Conservation (phyloP, 805 yeast species). For the Teunomyces kruisii region DNA sequence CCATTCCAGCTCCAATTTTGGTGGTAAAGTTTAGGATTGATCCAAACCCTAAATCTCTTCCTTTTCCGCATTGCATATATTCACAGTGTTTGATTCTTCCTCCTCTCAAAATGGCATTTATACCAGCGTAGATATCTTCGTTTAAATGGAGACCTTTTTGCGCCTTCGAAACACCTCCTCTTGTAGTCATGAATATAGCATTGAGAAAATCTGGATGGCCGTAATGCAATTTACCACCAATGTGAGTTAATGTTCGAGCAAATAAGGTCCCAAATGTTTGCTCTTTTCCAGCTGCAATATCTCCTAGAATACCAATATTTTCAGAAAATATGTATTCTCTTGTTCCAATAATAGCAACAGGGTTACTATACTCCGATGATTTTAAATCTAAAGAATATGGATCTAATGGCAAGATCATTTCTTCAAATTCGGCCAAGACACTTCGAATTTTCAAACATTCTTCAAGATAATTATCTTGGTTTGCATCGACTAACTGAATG, state of each 20-base stretch:
- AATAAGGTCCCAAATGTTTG: slow-evolving; percentile 85
- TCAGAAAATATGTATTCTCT: slow-evolving; percentile 83
- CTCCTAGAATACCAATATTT: slow-evolving; percentile 78
- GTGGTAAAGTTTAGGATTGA: slow-evolving; percentile 80
- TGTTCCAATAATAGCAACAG: slow-evolving; percentile 83
- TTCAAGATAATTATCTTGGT: slow-evolving; percentile 79
- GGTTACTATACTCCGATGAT: slow-evolving; percentile 32
- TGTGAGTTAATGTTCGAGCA: slow-evolving; percentile 77
- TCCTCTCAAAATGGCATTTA: slow-evolving; percentile 74
- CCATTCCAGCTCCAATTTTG: slow-evolving; percentile 89
- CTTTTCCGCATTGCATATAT: slow-evolving; percentile 83
- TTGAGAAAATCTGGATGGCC: slow-evolving; percentile 87
- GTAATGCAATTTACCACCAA: slow-evolving; percentile 82
- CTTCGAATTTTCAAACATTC: slow-evolving; percentile 79
- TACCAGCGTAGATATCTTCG: slow-evolving; percentile 86
- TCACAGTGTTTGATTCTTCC: slow-evolving; percentile 85
- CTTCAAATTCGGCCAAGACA: slow-evolving; percentile 76
- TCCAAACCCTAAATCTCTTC: slow-evolving; percentile 81
- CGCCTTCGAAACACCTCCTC: slow-evolving; percentile 87
- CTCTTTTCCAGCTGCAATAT: slow-evolving; percentile 86
- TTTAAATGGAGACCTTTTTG: slow-evolving; percentile 80
- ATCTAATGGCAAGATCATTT: slow-evolving; percentile 26
- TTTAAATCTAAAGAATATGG: slow-evolving; percentile 12
- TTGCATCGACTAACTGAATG: slow-evolving; percentile 78
- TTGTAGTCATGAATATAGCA: slow-evolving; percentile 72